Percentiles rank a stretch among this genome's conserved stretches.
These are phyloP conservation scores for Pseudomassariella vexata DNA, from an alignment of 2,329 filamentous ascomycete genomes.

Conservation along the genomic window DNA sequence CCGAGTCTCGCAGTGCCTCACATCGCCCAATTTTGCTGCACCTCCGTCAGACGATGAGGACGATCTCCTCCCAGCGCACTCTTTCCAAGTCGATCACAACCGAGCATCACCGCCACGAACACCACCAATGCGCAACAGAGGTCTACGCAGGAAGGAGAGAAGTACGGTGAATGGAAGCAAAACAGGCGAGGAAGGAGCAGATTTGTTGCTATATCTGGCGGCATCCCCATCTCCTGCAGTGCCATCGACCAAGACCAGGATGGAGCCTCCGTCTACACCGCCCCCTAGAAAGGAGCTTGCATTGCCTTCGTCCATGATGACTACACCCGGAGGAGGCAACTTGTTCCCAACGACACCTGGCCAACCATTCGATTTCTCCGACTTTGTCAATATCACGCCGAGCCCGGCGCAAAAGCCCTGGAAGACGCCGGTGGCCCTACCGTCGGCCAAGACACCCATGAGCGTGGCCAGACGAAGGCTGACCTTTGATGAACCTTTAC, in stretches of 20 bases:
- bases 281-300: constrained; percentile 65
- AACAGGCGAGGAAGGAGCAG: constrained; percentile 72
- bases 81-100: constrained; percentile 59
- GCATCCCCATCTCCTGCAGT: constrained; percentile 85
- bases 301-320: constrained; percentile 81
- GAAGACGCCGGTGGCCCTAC: constrained; percentile 66
- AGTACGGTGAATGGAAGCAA: constrained; percentile 44
- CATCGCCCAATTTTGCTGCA: constrained; percentile 55
- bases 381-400: constrained; percentile 96
- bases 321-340: constrained; percentile 69
- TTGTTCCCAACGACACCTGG: constrained; percentile 72
- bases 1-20: constrained; percentile 59
- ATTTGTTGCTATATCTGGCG: constrained; percentile 76
- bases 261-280: constrained; percentile 71
- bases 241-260: constrained; percentile 43
- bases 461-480: constrained; percentile 69
- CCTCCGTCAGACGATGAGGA: constrained; percentile 72
- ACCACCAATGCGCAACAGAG: constrained; percentile 60
- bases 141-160: constrained; percentile 42
- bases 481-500: constrained; percentile 72
- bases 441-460: constrained; percentile 46
- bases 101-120: constrained; percentile 81
- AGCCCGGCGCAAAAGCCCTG: constrained; percentile 87
- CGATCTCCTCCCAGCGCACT: constrained; percentile 69
- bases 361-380: constrained; percentile 84